Evolutionary conservation across 116 monocot genomes (phyloP).

Genomic region (Iris pallida): DNA sequence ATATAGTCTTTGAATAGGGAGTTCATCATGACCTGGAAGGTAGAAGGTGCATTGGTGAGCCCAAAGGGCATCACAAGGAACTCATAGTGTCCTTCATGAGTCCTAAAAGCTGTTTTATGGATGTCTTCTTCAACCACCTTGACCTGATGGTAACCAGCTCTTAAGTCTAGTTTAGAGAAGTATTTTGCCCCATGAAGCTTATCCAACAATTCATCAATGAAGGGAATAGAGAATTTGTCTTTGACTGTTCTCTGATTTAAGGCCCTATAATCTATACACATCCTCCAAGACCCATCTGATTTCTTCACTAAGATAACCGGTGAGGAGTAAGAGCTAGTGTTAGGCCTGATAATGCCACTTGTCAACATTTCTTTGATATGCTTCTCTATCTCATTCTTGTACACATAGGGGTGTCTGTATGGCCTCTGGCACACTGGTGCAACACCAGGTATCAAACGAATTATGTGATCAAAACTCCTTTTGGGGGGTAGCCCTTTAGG

Average conservation of each 20-base stretch:
- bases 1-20: not conserved
- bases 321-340: too few relatives aligned
- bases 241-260: not conserved
- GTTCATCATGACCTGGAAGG: not conserved
- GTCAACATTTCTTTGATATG: too few relatives aligned
- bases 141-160: not conserved
- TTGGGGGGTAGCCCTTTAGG: too few relatives aligned
- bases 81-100: slow-evolving; percentile 1
- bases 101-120: not conserved
- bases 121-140: not conserved
- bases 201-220: not conserved
- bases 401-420: too few relatives aligned
- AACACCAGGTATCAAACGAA: too few relatives aligned
- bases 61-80: not conserved
- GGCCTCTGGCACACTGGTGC: too few relatives aligned
- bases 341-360: too few relatives aligned
- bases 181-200: not conserved
- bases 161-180: not conserved
- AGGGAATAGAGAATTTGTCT: not conserved
- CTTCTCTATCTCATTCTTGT: too few relatives aligned
- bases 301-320: too few relatives aligned
- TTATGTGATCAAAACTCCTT: too few relatives aligned
- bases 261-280: not conserved
- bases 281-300: too few relatives aligned
- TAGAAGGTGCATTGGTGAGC: not conserved